Evolutionary conservation across 1,284 basidiomycete species (phyloP).

Genomic region (Malassezia brasiliensis): DNA sequence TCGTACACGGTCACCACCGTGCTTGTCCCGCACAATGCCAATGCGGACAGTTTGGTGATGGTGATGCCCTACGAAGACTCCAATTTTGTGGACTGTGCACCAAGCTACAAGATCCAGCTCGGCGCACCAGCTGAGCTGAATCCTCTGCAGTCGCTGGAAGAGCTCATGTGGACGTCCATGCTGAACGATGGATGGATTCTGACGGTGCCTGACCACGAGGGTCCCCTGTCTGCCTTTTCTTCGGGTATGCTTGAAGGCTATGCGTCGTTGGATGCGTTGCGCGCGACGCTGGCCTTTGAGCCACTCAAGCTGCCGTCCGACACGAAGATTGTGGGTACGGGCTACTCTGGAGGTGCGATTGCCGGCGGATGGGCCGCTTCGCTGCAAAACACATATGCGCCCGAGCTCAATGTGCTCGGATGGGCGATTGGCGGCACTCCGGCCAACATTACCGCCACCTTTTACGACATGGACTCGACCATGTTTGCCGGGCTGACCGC

Average conservation of each 20-base stretch:
- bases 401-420: constrained; percentile 32
- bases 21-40: constrained; percentile 13
- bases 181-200: constrained; percentile 32
- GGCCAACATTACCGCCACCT: constrained; percentile 25
- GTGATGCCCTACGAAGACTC: constrained; percentile 16
- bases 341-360: constrained; percentile 36
- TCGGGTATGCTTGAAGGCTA: constrained; percentile 30
- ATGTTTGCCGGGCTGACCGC: constrained; percentile 31
- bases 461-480: constrained; percentile 7
- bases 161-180: constrained; percentile 15
- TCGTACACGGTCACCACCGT: constrained; percentile 11
- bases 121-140: constrained; percentile 7
- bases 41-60: constrained; percentile 11
- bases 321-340: constrained; percentile 22
- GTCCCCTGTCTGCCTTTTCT: constrained; percentile 25
- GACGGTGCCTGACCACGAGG: constrained; percentile 35
- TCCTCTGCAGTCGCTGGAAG: constrained; percentile 14
- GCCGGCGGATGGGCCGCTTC: constrained; percentile 29
- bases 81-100: constrained; percentile 12
- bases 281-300: constrained; percentile 26
- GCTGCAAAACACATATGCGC: constrained; percentile 24
- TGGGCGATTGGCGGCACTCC: constrained; percentile 39
- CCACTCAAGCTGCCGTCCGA: constrained; percentile 19
- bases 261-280: constrained; percentile 29
- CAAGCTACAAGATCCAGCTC: constrained; percentile 17